Conservation (phyloP, 2,329 filamentous ascomycete species). For the Microcera coccophila region DNA sequence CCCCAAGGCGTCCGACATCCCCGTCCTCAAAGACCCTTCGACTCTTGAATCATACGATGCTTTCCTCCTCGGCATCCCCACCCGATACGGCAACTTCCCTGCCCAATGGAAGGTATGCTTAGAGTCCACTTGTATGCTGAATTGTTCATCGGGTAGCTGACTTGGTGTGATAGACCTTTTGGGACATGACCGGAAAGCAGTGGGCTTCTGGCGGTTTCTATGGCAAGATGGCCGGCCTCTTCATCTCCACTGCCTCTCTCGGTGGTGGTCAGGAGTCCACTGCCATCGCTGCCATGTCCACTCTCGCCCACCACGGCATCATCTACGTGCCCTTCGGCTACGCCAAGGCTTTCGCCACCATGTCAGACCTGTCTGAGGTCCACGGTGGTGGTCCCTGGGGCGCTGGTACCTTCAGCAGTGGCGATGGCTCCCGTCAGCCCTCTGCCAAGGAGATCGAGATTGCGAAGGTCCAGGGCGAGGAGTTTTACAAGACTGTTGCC, state of each 20-base stretch:
- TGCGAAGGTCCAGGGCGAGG: conserved; percentile 77
- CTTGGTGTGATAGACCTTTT: conserved; percentile 53
- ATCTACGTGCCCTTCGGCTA: conserved; percentile 96
- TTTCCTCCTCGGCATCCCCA: conserved; percentile 91
- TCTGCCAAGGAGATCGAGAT: conserved; percentile 69
- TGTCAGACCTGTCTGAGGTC: conserved; percentile 71
- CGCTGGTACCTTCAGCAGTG: conserved; percentile 79
- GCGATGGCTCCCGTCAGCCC: conserved; percentile 82
- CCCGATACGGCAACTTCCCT: conserved; percentile 94
- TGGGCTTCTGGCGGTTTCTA: conserved; percentile 74
- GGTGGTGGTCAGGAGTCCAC: conserved; percentile 95
- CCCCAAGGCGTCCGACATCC: conserved; percentile 64
- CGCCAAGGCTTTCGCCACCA: conserved; percentile 67
- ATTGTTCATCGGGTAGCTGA: no score
- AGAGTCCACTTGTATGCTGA: no score
- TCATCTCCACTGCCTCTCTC: conserved; percentile 77
- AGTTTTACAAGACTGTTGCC: conserved; percentile 72
- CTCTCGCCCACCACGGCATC: conserved; percentile 87
- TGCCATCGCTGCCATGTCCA: conserved; percentile 74
- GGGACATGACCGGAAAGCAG: conserved; percentile 84
- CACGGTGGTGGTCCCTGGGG: conserved; percentile 90
- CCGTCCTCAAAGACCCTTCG: conserved; percentile 54
- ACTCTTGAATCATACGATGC: conserved; percentile 75
- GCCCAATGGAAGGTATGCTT: conserved; percentile 75
- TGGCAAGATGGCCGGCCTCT: conserved; percentile 89